phyloP scores from a whole-genome alignment of 768 basidiomycete genomes.

The Tulasnella sp. region DNA sequence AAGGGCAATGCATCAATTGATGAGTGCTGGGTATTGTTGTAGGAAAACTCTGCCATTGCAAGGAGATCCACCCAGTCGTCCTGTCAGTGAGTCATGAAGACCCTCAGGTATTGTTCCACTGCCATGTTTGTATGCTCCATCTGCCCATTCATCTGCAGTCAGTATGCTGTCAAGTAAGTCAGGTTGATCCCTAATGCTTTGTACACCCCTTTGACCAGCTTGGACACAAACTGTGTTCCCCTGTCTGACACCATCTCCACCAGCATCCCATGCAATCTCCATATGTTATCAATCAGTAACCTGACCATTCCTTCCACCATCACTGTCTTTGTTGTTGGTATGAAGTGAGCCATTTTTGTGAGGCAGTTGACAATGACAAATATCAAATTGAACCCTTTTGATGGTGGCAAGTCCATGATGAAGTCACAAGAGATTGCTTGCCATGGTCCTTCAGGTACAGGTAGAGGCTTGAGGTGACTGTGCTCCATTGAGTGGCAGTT shows the following conservation, averaged over 20 bases:
- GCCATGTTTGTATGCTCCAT: slow-evolving; percentile 3
- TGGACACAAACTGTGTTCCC: slow-evolving; percentile 1
- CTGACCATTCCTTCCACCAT: neutral
- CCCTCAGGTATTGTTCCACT: neutral
- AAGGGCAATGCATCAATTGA: neutral
- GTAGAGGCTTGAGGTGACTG: slow-evolving; percentile 22
- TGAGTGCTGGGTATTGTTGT: neutral
- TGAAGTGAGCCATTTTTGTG: slow-evolving; percentile 5
- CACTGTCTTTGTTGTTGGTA: neutral
- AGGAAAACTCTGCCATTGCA: neutral
- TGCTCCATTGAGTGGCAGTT: slow-evolving; percentile 2
- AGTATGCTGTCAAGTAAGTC: neutral
- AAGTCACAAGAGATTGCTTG: slow-evolving; percentile 22
- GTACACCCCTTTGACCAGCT: neutral
- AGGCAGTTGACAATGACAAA: slow-evolving; percentile 1
- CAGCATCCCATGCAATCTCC: slow-evolving; percentile 6
- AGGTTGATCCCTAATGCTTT: neutral
- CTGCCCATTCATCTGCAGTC: slow-evolving; percentile 10
- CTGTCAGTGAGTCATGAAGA: neutral
- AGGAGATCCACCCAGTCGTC: slow-evolving; percentile 3
- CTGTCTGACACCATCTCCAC: neutral
- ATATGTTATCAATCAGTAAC: slow-evolving; percentile 9
- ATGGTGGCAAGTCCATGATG: slow-evolving; percentile 15
- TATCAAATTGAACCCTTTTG: neutral
- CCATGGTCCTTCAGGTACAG: slow-evolving; percentile 24